Conservation (phyloP, 1,284 basidiomycete species). For the Agaricales sp. region DNA sequence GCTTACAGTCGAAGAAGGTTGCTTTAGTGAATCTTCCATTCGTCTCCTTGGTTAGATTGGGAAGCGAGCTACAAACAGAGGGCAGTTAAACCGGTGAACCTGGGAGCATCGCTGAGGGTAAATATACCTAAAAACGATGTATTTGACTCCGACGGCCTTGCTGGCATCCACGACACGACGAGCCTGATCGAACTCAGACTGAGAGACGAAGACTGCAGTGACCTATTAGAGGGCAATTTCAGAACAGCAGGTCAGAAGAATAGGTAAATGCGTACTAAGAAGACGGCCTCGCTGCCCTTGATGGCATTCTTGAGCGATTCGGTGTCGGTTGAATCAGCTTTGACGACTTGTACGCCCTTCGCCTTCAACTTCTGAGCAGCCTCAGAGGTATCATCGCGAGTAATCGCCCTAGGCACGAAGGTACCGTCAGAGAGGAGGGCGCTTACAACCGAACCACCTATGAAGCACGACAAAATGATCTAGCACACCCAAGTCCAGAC, state of each 20-base stretch:
- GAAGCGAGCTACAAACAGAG: too few species aligned
- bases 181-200: constrained; percentile 21
- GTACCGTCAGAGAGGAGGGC: constrained; percentile 21
- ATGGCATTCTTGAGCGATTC: constrained; percentile 21
- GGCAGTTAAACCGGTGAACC: too few species aligned
- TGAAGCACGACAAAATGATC: too few species aligned
- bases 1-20: too few species aligned
- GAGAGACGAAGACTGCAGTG: constrained; percentile 9
- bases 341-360: constrained; percentile 22
- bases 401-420: constrained; percentile 21
- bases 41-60: too few species aligned
- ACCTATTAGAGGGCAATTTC: constrained; percentile 18
- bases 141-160: constrained; percentile 15
- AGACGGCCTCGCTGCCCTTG: constrained; percentile 26
- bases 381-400: constrained; percentile 19
- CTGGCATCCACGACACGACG: constrained; percentile 29
- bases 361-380: constrained; percentile 16
- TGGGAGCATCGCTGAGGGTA: too few species aligned
- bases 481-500: too few species aligned
- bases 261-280: constrained; percentile 18
- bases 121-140: constrained; percentile 22
- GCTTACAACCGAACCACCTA: constrained; percentile 19
- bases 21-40: too few species aligned
- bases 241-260: not conserved
- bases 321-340: constrained; percentile 20